Base-by-base conservation (phyloP, 2,329 filamentous ascomycete species). In the Alternaria panax region DNA sequence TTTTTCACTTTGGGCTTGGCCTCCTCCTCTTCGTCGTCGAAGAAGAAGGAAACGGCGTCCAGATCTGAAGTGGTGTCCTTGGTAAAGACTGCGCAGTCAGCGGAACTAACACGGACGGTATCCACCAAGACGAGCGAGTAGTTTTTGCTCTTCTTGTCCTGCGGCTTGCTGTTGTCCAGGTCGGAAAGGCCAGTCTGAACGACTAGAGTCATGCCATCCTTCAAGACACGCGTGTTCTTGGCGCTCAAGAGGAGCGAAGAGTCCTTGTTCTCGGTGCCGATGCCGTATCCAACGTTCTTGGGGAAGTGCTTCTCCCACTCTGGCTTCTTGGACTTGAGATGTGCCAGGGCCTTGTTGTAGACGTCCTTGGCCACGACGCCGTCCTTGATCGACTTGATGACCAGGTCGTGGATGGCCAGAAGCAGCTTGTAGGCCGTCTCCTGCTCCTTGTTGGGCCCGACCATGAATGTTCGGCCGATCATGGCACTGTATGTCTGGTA, bases 31-130 rank as follows among this genome's bases (percentile, higher is more conserved):
- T 97, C 93, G 68, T 98, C 94, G 75, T 97, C 96, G 84, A 99
- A 99, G 81, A 97, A 98, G 83, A 99, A 99, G 0, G 94, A 97
- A 38, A 94, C 94, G 4, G 93, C 93, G 72, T 98, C 95, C 59
- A 96, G 87, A 73, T 97, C 94, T 27, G 92, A 91, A 2, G 93
- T 89, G 0, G 94, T 93, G 75, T 97, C 93, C 59, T 92, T 93
- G 18, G 95, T 99, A 80, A 99, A 98, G 27, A 97, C 88, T 30
- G 93, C 90, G 0, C 90, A 87, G 51, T 96, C 92, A n/a, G 81
- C 75, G 32, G 87, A 83, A 11, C 90, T 92, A 50, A 97, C 92
- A 69, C 95, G 92, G 43, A 99, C 90, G 0, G 96, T 99, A 79
- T 99, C 95, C 2, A 92, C 93, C 46, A 99, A 87, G 48, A 97